These are phyloP conservation scores for Takashimella tepidaria DNA, from an alignment of 1,284 basidiomycete genomes.

Conservation along the genomic window DNA sequence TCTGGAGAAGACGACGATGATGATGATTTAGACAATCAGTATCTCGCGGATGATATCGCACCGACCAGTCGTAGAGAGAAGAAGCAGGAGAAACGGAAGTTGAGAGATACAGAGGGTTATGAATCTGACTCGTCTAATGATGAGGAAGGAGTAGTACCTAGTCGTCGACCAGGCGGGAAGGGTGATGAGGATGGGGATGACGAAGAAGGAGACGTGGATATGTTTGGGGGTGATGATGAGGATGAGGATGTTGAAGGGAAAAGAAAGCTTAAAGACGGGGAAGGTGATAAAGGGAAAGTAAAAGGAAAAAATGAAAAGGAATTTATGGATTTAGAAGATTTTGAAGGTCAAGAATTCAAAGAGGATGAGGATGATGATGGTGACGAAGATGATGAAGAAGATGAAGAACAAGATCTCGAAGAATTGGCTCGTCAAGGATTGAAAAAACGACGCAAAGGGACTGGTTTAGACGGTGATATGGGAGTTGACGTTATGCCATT, in stretches of 20 bases:
- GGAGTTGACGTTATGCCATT: conserved; percentile 89
- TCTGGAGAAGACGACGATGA: conserved; percentile 8
- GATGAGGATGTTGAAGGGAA: conserved; percentile 1
- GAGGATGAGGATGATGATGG: conserved; percentile 70
- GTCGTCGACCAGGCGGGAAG: conserved; percentile 52
- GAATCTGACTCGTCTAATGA: conserved; percentile 91
- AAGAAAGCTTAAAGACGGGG: conserved; percentile 14
- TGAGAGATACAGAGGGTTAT: conserved; percentile 77
- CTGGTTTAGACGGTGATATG: conserved; percentile 59
- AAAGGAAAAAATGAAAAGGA: conserved; percentile 58
- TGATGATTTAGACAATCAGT: conserved; percentile 20
- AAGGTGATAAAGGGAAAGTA: conserved; percentile 22
- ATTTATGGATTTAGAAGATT: conserved; percentile 81
- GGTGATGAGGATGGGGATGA: conserved; percentile 53
- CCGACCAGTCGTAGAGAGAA: conserved; percentile 35
- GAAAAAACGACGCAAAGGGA: conserved; percentile 5
- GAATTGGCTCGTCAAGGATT: conserved; percentile 18
- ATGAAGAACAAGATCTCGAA: conserved; percentile 52
- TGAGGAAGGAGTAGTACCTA: conserved; percentile 78
- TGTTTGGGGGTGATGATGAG: conserved; percentile 57
- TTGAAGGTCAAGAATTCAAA: conserved; percentile 88
- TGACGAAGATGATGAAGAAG: conserved; percentile 22
- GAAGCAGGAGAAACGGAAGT: conserved; percentile 63
- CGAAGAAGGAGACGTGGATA: conserved; percentile 64
- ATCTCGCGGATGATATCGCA: conserved; percentile 43